These are phyloP conservation scores for Talaromyces proteolyticus DNA, from an alignment of 495 filamentous ascomycete genomes.

Conservation along the genomic window DNA sequence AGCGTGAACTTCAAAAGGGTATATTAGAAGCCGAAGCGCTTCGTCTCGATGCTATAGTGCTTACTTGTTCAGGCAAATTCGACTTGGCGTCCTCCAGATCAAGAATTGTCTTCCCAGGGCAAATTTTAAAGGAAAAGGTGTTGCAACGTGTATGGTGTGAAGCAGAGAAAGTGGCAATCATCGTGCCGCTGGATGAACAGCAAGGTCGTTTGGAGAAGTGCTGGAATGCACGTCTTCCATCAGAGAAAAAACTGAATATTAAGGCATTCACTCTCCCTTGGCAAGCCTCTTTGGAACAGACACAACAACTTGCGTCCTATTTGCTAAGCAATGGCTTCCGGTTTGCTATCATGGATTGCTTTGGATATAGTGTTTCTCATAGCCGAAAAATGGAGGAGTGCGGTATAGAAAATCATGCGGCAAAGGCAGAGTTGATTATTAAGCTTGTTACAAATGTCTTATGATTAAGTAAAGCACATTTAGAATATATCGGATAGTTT, in stretches of 20 bases:
- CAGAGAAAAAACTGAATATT: not conserved
- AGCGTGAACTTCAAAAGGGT: not conserved
- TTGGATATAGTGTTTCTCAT: not conserved
- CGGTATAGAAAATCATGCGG: not conserved
- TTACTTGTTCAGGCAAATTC: not conserved
- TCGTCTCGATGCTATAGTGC: not conserved
- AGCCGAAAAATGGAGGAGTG: not conserved
- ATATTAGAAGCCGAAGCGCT: not conserved
- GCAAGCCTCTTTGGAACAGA: not conserved
- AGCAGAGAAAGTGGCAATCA: not conserved
- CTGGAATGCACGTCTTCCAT: not conserved
- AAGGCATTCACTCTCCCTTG: not conserved
- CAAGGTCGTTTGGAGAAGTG: not conserved
- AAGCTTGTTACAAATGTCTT: not conserved
- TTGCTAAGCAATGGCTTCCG: not conserved
- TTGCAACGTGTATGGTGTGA: not conserved
- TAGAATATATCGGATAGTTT: not conserved
- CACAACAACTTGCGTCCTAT: not conserved
- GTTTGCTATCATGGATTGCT: not conserved
- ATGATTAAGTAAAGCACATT: not conserved
- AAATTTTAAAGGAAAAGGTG: not conserved
- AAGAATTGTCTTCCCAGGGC: not conserved
- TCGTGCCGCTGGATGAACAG: not conserved
- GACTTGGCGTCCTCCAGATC: not conserved
- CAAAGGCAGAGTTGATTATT: not conserved